Evolutionary conservation across 2,329 filamentous ascomycete species (phyloP), one percentile per base, ranked within the genome.

Genomic region (Trichoderma sp.): DNA sequence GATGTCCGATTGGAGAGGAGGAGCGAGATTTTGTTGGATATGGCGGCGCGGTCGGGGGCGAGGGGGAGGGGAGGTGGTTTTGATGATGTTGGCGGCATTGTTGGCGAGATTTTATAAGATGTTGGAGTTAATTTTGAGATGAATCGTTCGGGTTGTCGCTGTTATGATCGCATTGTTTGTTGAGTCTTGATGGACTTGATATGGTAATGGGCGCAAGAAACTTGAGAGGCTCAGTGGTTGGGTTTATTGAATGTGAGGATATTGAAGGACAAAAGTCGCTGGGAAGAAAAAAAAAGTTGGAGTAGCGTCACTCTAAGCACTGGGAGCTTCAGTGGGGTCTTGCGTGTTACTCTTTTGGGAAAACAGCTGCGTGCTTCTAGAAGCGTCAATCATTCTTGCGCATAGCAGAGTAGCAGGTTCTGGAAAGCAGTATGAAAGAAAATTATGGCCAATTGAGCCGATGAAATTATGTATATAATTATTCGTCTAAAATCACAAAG

Each of bases 21-120:
- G 67, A 85, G 79, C 71, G 82, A 80, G 71, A 85, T 81, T 72
- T 79, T 79, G 80, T 86, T 86, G 73, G 82, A 77, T 63, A 83
- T 75, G 70, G 81, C 77, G 74, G 80, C 80, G 77, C 78, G 79
- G 76, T 84, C 77, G 70, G 80, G 75, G 28, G 82, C 81, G 62
- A 81, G 76, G 62, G 83, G 82, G 62, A 81, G 79, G 66, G 76
- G 75, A 2, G 76, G 26, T 8, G 53, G 71, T 72, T 72, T 72
- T 4, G 62, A 60, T 21, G 57, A 56, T 11, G 60, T 7, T 3
- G 70, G 70, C 14, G 70, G 70, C 70, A 72, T 72, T 36, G 26
- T n/a, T 51, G 34, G 14, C 2, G 30, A n/a, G 56, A 24, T 12
- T 57, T 24, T 24, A 24, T 24, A 24, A 24, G 24, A 24, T 24